Evolutionary conservation across 1,284 basidiomycete species (phyloP).

Genomic region (Sporisorium sorghi): DNA sequence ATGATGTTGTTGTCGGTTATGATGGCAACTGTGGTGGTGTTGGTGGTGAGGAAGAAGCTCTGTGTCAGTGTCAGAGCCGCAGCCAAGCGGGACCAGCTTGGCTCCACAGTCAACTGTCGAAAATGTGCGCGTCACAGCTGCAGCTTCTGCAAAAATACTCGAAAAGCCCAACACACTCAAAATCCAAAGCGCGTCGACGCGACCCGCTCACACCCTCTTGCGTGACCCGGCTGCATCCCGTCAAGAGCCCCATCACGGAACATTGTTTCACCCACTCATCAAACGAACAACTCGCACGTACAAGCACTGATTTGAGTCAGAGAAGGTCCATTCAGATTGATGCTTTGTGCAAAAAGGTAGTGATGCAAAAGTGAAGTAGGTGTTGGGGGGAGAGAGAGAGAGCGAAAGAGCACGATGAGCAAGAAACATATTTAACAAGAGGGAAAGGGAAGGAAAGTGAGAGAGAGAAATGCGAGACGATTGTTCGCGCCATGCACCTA

Average conservation of each 20-base stretch:
- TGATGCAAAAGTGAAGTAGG: slow-evolving; percentile 40
- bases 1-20: neutral
- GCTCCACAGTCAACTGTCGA: neutral
- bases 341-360: slow-evolving; percentile 45
- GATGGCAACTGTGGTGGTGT: neutral
- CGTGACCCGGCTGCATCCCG: no score
- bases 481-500: slow-evolving; percentile 2
- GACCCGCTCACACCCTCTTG: slow-evolving; percentile 5
- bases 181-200: slow-evolving; percentile 37
- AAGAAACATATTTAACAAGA: slow-evolving; percentile 28
- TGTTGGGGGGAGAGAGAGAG: slow-evolving; percentile 3
- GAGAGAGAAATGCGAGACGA: slow-evolving; percentile 8
- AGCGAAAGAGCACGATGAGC: slow-evolving; percentile 1
- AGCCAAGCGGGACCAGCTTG: neutral
- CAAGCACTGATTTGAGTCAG: neutral
- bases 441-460: neutral
- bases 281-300: no score
- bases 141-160: slow-evolving; percentile 11
- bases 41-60: slow-evolving; percentile 1
- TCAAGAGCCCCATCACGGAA: no score
- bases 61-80: neutral
- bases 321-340: slow-evolving; percentile 48
- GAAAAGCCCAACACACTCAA: slow-evolving; percentile 1
- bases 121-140: slow-evolving; percentile 9
- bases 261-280: no score